Evolutionary conservation across 768 basidiomycete species (phyloP), one percentile per base, ranked within the genome.

Genomic region (Mycena haematopus): DNA sequence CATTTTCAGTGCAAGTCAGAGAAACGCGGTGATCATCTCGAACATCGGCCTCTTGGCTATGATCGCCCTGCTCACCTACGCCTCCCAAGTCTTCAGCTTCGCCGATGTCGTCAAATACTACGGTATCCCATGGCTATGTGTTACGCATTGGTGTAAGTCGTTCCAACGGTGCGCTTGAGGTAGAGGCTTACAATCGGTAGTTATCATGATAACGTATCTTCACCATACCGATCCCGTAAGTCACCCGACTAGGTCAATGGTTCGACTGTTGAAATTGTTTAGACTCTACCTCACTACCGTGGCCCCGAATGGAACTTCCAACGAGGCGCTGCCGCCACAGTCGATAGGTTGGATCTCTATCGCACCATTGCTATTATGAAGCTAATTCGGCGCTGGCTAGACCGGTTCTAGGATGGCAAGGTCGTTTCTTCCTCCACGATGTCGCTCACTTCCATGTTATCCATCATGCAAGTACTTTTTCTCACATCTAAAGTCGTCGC

Each of bases 361-460:
- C n/a, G n/a, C n/a, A n/a, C n/a, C n/a, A n/a, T n/a, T 42, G 36
- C 19, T 42, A 19, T n/a, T 9, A 2, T 42, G 19, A 42, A 42
- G 3, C 19, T n/a, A 42, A 42, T n/a, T n/a, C 29, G 9, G 3
- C 17, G 17, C 9, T n/a, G 6, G 3, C 75, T 85, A 35, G 66
- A 79, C 61, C 81, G 6, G 78, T 87, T 71, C 75, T 88, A 15
- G 86, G 86, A 13, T 86, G 84, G 85, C 82, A 84, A 71, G 87
- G 87, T 3, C 79, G 83, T 22, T 87, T 87, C 77, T 87, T 87
- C 78, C 75, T 88, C n/a, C 86, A 87, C 67, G 83, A 85, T 66
- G 84, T 88, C 17, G 83, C 84, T 3, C 86, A 87, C 68, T 86
- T 76, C 68, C 87, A 89, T 71, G 86, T 87, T 58, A 76, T 86